These are phyloP conservation scores for Pezicula carpinea DNA, from an alignment of 2,329 filamentous ascomycete genomes.

Conservation along the genomic window DNA sequence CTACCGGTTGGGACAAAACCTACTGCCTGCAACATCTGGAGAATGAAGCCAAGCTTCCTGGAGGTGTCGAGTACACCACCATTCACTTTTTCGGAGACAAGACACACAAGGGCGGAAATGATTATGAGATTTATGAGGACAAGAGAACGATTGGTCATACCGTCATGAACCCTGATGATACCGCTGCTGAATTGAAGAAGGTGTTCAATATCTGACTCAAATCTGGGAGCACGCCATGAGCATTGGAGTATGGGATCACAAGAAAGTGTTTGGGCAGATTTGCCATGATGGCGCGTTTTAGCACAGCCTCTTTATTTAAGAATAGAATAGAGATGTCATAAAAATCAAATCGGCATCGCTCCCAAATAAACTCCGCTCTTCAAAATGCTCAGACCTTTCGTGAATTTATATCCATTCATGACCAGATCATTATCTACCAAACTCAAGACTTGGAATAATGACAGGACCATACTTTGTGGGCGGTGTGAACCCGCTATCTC, in stretches of 20 bases:
- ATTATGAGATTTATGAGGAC: slow-evolving; percentile 90
- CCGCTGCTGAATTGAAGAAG: slow-evolving; percentile 73
- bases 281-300: neutral
- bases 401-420: slow-evolving; percentile 3
- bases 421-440: slow-evolving; percentile 47
- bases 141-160: slow-evolving; percentile 77
- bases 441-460: slow-evolving; percentile 82
- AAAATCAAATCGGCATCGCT: neutral
- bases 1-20: slow-evolving; percentile 96
- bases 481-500: slow-evolving; percentile 72
- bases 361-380: slow-evolving; percentile 10
- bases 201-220: slow-evolving; percentile 60
- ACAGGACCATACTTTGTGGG: slow-evolving; percentile 97
- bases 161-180: slow-evolving; percentile 79
- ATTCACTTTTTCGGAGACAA: slow-evolving; percentile 99
- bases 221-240: neutral
- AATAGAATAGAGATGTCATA: neutral
- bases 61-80: slow-evolving; percentile 72
- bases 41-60: slow-evolving; percentile 65
- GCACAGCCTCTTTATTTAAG: neutral
- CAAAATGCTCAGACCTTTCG: slow-evolving; percentile 10
- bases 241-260: neutral
- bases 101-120: slow-evolving; percentile 84
- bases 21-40: slow-evolving; percentile 90
- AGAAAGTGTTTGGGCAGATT: neutral